Evolutionary conservation across 2,329 filamentous ascomycete species (phyloP).

Genomic region (Raffaelea ambrosiae): DNA sequence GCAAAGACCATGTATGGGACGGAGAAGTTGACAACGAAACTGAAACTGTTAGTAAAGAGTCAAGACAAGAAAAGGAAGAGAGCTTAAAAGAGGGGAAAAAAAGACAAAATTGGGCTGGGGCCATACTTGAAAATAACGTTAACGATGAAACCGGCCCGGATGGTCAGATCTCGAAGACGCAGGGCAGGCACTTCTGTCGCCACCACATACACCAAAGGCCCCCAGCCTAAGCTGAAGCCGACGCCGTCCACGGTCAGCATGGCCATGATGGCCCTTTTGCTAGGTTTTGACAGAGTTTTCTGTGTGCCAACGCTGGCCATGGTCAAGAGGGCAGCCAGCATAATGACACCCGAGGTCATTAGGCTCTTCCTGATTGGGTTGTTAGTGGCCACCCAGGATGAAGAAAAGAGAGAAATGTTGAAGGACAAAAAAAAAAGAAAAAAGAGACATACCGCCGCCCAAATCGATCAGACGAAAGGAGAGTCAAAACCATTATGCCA

Average conservation of each 20-base stretch:
- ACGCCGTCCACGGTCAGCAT: slow-evolving; percentile 22
- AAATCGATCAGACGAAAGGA: not conserved
- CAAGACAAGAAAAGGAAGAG: not conserved
- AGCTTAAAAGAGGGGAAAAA: too few relatives aligned
- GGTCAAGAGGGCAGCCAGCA: slow-evolving; percentile 20
- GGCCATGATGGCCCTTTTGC: slow-evolving; percentile 13
- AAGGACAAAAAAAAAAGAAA: not conserved
- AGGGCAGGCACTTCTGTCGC: slow-evolving; percentile 23
- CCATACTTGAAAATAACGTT: slow-evolving; percentile 15
- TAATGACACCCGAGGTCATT: slow-evolving; percentile 19
- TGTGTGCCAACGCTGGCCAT: slow-evolving; percentile 27
- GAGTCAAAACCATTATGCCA: not conserved
- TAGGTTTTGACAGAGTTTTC: not conserved
- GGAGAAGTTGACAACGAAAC: slow-evolving; percentile 8
- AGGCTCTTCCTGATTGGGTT: slow-evolving; percentile 12
- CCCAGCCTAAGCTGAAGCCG: slow-evolving; percentile 24
- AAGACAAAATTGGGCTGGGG: too few relatives aligned
- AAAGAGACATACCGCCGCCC: not conserved
- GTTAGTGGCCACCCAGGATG: not conserved
- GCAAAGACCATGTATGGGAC: slow-evolving; percentile 7
- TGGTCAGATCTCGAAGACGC: slow-evolving; percentile 22
- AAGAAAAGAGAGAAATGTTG: not conserved
- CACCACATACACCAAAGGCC: slow-evolving; percentile 25
- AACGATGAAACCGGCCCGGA: slow-evolving; percentile 9
- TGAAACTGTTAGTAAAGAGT: not conserved